A percentile compares a stretch with the other conserved stretches of the same genome.
phyloP scores from a whole-genome alignment of 352 stramenopile genomes.

The Globisporangium spinosum region DNA sequence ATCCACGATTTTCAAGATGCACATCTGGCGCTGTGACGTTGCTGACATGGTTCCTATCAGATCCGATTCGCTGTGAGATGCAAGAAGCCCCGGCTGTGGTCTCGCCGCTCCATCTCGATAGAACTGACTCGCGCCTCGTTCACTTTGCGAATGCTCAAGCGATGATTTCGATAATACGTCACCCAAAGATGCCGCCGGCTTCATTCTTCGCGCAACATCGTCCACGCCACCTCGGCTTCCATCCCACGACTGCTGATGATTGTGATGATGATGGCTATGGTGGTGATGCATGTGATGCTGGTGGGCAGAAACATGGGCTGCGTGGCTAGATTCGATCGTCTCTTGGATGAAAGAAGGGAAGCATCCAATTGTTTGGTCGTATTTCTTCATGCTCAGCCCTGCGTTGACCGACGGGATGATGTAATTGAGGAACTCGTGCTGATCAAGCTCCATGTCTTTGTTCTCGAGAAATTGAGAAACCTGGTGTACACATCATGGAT shows the following conservation, averaged over 20 bases:
- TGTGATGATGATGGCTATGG: conserved; percentile 15
- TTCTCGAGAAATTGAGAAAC: conserved; percentile 79
- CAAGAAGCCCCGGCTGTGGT: conserved; percentile 12
- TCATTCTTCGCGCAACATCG: conserved; percentile 9
- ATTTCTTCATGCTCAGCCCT: conserved; percentile 47
- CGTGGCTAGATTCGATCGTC: conserved; percentile 4
- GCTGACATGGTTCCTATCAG: conserved; percentile 25
- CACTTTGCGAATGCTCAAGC: conserved; percentile 22
- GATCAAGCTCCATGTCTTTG: conserved; percentile 82
- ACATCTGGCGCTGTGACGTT: conserved; percentile 41
- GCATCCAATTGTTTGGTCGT: conserved; percentile 14
- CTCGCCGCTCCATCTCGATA: not conserved
- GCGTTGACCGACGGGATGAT: conserved; percentile 80
- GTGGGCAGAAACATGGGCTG: conserved; percentile 17
- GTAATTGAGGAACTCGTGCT: conserved; percentile 77
- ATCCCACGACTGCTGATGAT: conserved; percentile 13
- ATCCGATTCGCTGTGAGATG: conserved; percentile 40
- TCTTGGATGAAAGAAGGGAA: conserved; percentile 15
- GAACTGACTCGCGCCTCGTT: conserved; percentile 9
- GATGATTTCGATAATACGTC: conserved; percentile 14
- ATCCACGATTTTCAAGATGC: conserved; percentile 50
- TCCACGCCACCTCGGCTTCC: not conserved
- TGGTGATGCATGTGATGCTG: conserved; percentile 28
- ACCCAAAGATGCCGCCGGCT: conserved; percentile 13
- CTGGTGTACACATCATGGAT: conserved; percentile 13